These are phyloP conservation scores for Rhododendron ovatum DNA, from an alignment of 148 eudicot genomes.

Conservation along the genomic window DNA sequence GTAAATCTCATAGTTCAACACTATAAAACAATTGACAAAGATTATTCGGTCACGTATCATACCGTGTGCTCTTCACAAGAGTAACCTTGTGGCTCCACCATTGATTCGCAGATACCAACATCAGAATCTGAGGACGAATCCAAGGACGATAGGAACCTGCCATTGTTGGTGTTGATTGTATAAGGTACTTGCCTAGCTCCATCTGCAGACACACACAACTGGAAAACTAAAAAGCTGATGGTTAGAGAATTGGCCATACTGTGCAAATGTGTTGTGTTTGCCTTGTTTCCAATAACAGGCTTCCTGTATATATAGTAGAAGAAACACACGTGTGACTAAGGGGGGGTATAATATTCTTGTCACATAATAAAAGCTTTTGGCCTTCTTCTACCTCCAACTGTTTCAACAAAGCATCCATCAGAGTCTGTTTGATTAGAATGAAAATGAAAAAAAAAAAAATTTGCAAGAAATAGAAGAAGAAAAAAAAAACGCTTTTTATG, in stretches of 20 bases:
- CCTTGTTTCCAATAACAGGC: not conserved
- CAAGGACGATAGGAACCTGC: not conserved
- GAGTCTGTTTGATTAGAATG: not conserved
- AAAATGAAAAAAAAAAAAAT: not conserved
- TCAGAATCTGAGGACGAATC: not conserved
- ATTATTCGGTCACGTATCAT: not conserved
- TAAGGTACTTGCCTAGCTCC: slow-evolving; percentile 27
- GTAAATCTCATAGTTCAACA: not conserved
- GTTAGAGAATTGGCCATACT: slow-evolving; percentile 10
- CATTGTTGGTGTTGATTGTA: not conserved
- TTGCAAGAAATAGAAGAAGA: not conserved
- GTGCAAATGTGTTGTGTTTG: not conserved
- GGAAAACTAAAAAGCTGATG: slow-evolving; percentile 16
- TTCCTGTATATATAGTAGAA: slow-evolving; percentile 8
- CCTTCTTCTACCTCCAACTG: not conserved
- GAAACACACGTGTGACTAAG: not conserved
- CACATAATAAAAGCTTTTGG: not conserved
- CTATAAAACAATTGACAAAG: not conserved
- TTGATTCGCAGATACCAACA: slow-evolving; percentile 30
- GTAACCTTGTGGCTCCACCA: slow-evolving; percentile 32
- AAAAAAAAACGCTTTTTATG: no score
- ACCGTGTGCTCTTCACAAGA: slow-evolving; percentile 43
- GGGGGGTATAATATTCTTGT: not conserved
- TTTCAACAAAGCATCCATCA: not conserved
- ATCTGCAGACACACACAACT: slow-evolving; percentile 21